Evolutionary conservation across 805 yeast genomes (phyloP), one percentile per base, ranked within the genome.

Genomic region (Debaryomyces maramus): DNA sequence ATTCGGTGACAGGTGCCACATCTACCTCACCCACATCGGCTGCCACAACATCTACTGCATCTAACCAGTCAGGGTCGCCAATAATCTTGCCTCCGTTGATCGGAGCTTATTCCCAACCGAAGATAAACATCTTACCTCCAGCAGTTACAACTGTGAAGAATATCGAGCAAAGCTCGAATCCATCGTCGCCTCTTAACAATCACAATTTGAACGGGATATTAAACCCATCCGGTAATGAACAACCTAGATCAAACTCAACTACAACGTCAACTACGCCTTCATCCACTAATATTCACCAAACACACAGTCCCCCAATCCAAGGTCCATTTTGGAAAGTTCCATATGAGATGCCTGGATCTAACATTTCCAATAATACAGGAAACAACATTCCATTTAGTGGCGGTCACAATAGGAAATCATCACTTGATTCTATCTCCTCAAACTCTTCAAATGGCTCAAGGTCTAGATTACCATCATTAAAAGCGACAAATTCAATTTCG

Each of bases 271-370:
- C 40, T 14, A 17, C 32, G 13, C 18, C 43, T 14, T 16, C 39
- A 32, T 16, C 39, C 22, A 33, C 22, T 19, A 29, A 11, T 21
- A 15, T 20, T 5, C 32, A 18, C 5, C 30, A 21, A 11, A 35
- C 39, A 23, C 49, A 45, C 23, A 50, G 58, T 17, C 59, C 70
- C 4, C 66, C 67, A 16, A 59, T 67, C 29, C 70, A 63, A 43
- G 67, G 63, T n/a, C 75, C 75, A 7, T 77, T 79, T 56, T 79
- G 84, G 84, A 79, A 77, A 50, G 83, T 77, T 3, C 83, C 83
- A 5, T 76, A 75, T 51, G 80, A 77, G 45, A 72, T 77, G 73
- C 81, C 82, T 0, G 48, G 52, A 17, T 20, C 36, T 11, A 24
- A 27, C 14, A 32, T 15, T 38, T 31, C 16, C n/a, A 28, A 21